These are phyloP conservation scores for Papiliotrema terrestris DNA, from an alignment of 1,284 basidiomycete species.

Conservation along the genomic window DNA sequence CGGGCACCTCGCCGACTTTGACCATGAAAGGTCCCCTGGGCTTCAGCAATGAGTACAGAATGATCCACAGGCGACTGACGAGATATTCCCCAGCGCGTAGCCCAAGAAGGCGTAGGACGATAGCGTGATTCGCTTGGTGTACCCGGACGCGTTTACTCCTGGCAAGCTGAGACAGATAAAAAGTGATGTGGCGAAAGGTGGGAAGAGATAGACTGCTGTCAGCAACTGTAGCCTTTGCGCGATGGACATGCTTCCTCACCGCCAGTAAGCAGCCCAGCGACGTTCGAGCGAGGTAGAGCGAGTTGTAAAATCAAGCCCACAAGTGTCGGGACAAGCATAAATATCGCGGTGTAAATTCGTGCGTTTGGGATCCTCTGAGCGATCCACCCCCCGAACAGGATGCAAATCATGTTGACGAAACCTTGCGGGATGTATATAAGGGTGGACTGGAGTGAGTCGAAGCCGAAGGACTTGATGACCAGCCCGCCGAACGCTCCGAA, in stretches of 20 bases:
- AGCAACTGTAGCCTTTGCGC: no score
- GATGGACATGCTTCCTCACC: no score
- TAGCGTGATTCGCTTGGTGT: not conserved
- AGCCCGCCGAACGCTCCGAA: slow-evolving; percentile 20
- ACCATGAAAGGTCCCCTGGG: slow-evolving; percentile 30
- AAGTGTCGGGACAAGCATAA: slow-evolving; percentile 4
- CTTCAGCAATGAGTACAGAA: slow-evolving; percentile 26
- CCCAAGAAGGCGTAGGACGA: slow-evolving; percentile 17
- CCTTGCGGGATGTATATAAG: slow-evolving; percentile 20
- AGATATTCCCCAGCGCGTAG: slow-evolving; percentile 34
- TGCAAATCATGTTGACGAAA: slow-evolving; percentile 12
- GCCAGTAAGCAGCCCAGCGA: slow-evolving; percentile 5
- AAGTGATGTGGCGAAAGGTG: not conserved
- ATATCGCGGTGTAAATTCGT: slow-evolving; percentile 6
- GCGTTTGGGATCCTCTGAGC: slow-evolving; percentile 11
- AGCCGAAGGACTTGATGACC: slow-evolving; percentile 16
- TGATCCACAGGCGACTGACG: slow-evolving; percentile 15
- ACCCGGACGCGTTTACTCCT: not conserved
- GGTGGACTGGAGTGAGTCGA: slow-evolving; percentile 18
- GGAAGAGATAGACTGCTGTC: not conserved
- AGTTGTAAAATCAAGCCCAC: slow-evolving; percentile 6
- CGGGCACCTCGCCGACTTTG: slow-evolving; percentile 26
- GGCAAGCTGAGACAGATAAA: not conserved
- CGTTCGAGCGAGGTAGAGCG: slow-evolving; percentile 7
- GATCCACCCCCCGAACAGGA: slow-evolving; percentile 15